Conservation (phyloP, 2,329 filamentous ascomycete genomes). For the Apiospora koreana region DNA sequence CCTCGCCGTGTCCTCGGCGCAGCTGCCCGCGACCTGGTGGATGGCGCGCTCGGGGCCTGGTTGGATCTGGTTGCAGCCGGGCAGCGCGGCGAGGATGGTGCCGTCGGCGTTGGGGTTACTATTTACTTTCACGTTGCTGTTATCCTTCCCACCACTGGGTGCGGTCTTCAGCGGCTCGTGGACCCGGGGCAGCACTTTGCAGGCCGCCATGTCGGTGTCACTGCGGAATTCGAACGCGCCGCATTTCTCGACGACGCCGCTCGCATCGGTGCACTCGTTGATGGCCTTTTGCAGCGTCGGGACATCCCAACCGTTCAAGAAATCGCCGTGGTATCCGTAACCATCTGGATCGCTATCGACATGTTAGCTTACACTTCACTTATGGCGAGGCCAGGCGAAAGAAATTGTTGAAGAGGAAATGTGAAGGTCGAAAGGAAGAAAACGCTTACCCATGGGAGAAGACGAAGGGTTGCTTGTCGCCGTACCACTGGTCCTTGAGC, state of each 20-base stretch:
- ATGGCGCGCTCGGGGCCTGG: conserved; percentile 27
- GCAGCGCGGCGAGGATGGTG: conserved; percentile 46
- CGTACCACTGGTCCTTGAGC: conserved; percentile 49
- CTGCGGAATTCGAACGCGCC: conserved; percentile 41
- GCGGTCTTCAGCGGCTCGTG: conserved; percentile 37
- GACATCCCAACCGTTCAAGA: conserved; percentile 61
- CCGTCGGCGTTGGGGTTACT: conserved; percentile 14
- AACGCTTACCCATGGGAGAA: conserved; percentile 39
- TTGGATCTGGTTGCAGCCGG: conserved; percentile 55
- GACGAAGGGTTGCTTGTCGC: conserved; percentile 49
- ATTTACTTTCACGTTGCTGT: background rate
- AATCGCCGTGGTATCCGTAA: conserved; percentile 59
- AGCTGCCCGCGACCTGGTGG: conserved; percentile 31
- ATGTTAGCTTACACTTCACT: background rate
- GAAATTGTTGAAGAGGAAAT: background rate
- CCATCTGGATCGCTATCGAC: conserved; percentile 41
- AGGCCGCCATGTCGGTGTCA: conserved; percentile 42
- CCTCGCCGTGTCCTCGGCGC: conserved; percentile 26
- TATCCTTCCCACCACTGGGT: background rate
- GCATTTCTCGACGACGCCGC: conserved; percentile 45
- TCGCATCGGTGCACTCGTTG: conserved; percentile 45
- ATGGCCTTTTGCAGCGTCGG: conserved; percentile 50
- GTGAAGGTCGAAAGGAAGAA: conserved; percentile 12
- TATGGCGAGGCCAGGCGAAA: background rate
- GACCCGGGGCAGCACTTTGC: conserved; percentile 44